Evolutionary conservation across 768 basidiomycete species (phyloP), one percentile per base, ranked within the genome.

Genomic region (Tricholoma matsutake): DNA sequence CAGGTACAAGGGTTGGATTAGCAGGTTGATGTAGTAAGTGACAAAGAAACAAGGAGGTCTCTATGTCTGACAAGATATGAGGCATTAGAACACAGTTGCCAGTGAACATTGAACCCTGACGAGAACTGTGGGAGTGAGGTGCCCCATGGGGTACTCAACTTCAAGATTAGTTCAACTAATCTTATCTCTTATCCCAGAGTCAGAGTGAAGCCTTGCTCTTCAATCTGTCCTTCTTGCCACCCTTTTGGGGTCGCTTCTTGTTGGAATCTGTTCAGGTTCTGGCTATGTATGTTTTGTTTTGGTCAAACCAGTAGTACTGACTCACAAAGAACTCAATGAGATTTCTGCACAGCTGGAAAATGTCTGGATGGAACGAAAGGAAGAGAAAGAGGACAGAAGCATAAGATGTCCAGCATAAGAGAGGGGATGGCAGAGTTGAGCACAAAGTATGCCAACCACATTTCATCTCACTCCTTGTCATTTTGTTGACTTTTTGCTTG

Each of bases 361-460:
- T 13, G 6, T 47, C 18, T 7, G n/a, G 41, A 18, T 18, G 5
- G 14, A 25, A 10, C 11, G 52, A 25, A 49, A 57, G 20, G 45
- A n/a, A 0, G 34, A 52, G 25, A 28, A 56, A 52, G 59, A 62
- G 29, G 37, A 54, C 11, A 31, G 13, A 65, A 54, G 45, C 52
- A 9, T 32, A 63, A 43, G n/a, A 11, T 63, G 0, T 45, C 47
- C 2, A 29, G 18, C 18, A 41, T 57, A 4, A 63, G 28, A 56
- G 31, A 51, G 34, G 41, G 35, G 6, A 39, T 67, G 20, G 8
- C 6, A 9, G 61, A 65, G 20, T 18, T 67, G 14, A 57, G 54
- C 10, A 43, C 62, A 39, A 61, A 45, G 66, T 65, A 49, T 14
- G 45, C 31, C 16, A 14, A 41, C 39, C 39, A 16, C 39, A 32